Evolutionary conservation across 768 basidiomycete genomes (phyloP).

Genomic region (Trametes villosa): DNA sequence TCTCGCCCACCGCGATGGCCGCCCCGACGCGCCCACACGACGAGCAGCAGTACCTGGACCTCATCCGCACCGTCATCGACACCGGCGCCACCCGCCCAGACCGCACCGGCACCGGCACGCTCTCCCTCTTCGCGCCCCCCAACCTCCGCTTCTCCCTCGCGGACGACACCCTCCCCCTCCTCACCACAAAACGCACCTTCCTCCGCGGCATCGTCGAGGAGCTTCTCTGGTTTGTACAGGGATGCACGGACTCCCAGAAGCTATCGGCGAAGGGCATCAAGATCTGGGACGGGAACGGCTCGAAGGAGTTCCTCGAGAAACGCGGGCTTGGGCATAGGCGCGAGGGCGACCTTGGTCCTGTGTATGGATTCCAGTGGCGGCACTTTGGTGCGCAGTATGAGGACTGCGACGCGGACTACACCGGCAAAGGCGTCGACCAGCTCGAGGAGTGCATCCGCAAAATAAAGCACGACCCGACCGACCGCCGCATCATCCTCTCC

Average conservation of each 20-base stretch:
- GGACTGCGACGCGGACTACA: constrained; percentile 76
- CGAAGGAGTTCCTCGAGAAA: constrained; percentile 81
- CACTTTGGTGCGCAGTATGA: constrained; percentile 89
- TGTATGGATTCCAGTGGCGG: constrained; percentile 97
- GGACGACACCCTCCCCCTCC: constrained; percentile 75
- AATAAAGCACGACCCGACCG: constrained; percentile 91
- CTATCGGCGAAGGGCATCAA: constrained; percentile 84
- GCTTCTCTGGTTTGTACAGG: constrained; percentile 91
- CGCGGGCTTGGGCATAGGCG: constrained; percentile 83
- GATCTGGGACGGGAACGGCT: constrained; percentile 98
- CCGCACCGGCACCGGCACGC: constrained; percentile 93
- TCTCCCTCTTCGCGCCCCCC: constrained; percentile 91
- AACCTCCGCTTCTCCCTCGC: constrained; percentile 87
- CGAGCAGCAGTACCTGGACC: constrained; percentile 86
- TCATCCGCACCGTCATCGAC: constrained; percentile 77
- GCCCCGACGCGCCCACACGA: constrained; percentile 53
- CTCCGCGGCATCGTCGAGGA: constrained; percentile 91
- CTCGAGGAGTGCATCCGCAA: constrained; percentile 86
- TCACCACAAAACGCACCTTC: constrained; percentile 96
- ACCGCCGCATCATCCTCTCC: constrained; percentile 90
- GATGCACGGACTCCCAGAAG: constrained; percentile 78
- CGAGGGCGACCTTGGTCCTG: constrained; percentile 93
- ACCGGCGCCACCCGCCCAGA: constrained; percentile 83
- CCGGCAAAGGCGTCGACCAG: constrained; percentile 90
- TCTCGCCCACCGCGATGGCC: constrained; percentile 6